Conservation (phyloP, 768 basidiomycete species). For the Strobilomyces echinocephalus region DNA sequence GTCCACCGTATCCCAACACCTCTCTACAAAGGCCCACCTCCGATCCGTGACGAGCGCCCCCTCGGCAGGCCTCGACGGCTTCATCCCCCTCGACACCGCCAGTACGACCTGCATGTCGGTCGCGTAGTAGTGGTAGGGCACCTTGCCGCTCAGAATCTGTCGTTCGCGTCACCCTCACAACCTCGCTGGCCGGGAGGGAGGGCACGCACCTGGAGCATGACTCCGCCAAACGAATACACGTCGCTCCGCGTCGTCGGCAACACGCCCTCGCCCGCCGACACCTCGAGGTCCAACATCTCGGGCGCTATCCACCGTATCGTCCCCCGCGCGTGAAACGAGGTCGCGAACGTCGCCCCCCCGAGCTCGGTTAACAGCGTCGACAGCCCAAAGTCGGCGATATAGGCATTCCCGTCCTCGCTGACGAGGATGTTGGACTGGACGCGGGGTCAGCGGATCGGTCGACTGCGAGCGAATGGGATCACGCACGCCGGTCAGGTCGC, state of each 20-base stretch:
- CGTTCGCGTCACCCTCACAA: not conserved
- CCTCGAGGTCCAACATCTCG: conserved; percentile 10
- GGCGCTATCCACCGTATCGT: conserved; percentile 16
- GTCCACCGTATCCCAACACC: conserved; percentile 24
- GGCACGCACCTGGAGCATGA: conserved; percentile 17
- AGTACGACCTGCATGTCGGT: conserved; percentile 7
- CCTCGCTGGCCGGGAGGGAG: too few species aligned
- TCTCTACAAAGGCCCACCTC: conserved; percentile 10
- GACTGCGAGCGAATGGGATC: not conserved
- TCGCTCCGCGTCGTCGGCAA: conserved; percentile 4
- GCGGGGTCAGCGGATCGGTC: not conserved
- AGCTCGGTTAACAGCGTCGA: conserved; percentile 12
- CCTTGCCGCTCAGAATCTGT: conserved; percentile 5
- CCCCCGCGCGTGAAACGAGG: conserved; percentile 17
- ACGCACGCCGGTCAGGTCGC: conserved; percentile 18
- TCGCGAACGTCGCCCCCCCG: conserved; percentile 7
- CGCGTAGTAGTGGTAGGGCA: conserved; percentile 13
- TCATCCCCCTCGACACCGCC: conserved; percentile 2
- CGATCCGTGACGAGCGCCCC: not conserved
- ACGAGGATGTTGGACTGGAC: conserved; percentile 42
- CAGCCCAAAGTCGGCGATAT: conserved; percentile 44
- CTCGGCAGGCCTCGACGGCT: not conserved
- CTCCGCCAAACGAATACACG: conserved; percentile 19
- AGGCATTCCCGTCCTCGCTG: conserved; percentile 31
- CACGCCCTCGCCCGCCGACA: not conserved